Percentiles rank a stretch among this genome's conserved stretches.
Evolutionary conservation across 768 basidiomycete species (phyloP).

Genomic region (Lactarius quietus): DNA sequence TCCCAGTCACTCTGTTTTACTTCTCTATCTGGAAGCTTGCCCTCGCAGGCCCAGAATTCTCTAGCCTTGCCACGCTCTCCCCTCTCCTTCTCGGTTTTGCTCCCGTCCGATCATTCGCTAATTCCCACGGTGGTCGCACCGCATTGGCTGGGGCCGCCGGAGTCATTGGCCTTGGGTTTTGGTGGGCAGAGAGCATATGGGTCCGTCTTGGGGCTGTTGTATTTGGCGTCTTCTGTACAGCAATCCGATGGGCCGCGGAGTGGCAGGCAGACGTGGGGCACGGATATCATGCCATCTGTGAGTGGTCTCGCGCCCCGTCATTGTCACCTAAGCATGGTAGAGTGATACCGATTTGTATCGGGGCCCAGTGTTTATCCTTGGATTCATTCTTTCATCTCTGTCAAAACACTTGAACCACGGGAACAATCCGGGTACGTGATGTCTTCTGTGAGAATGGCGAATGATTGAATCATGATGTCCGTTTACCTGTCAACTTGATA

Average conservation of each 20-base stretch:
- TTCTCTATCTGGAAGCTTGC: constrained; percentile 91
- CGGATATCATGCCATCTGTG: constrained; percentile 23
- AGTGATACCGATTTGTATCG: background rate
- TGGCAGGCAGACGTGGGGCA: constrained; percentile 17
- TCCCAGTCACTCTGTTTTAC: constrained; percentile 81
- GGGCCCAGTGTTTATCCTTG: constrained; percentile 55
- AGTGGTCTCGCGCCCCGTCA: constrained; percentile 1
- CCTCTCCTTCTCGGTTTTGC: constrained; percentile 55
- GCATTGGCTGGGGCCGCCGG: constrained; percentile 14
- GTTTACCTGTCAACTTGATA: background rate
- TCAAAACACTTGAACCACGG: constrained; percentile 76
- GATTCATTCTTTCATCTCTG: constrained; percentile 61
- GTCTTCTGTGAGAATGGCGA: background rate
- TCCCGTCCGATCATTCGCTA: constrained; percentile 35
- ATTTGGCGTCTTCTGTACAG: constrained; percentile 19
- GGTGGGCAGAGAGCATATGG: constrained; percentile 26
- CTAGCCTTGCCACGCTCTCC: constrained; percentile 67
- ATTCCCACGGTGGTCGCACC: constrained; percentile 14
- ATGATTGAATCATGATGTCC: background rate
- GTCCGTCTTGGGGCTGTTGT: constrained; percentile 20
- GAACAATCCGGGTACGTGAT: constrained; percentile 64
- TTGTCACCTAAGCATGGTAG: background rate
- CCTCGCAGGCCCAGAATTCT: constrained; percentile 76
- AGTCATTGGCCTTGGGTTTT: constrained; percentile 19
- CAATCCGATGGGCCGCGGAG: constrained; percentile 22